These are phyloP conservation scores for Bisporella sp. DNA, from an alignment of 2,329 filamentous ascomycete species.

Conservation along the genomic window DNA sequence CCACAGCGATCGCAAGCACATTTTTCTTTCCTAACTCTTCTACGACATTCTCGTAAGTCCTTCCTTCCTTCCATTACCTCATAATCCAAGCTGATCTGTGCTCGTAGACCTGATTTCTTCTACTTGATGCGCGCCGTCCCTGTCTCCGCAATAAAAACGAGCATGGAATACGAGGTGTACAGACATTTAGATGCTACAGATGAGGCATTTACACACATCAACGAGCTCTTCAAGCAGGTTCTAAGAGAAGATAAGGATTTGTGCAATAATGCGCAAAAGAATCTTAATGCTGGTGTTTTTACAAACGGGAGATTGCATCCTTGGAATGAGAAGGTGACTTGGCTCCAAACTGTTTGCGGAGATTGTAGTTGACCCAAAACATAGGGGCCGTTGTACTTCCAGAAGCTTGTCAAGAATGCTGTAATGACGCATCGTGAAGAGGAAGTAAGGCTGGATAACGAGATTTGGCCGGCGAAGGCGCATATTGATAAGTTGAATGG, in stretches of 20 bases:
- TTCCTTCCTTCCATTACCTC: background rate
- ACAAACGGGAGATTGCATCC: background rate
- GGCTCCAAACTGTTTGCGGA: background rate
- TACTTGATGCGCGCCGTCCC: slow-evolving; percentile 1
- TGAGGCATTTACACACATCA: background rate
- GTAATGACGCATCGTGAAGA: background rate
- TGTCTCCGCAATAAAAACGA: background rate
- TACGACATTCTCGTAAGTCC: background rate
- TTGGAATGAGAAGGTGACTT: background rate
- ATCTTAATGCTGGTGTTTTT: background rate
- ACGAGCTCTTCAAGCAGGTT: background rate
- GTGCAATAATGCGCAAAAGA: background rate
- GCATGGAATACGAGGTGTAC: slow-evolving; percentile 2
- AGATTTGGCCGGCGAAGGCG: background rate
- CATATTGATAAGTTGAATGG: background rate
- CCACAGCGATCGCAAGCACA: background rate
- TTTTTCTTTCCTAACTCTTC: background rate
- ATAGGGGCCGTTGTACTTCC: background rate
- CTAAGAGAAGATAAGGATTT: background rate
- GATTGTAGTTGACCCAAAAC: background rate
- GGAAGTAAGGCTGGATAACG: background rate
- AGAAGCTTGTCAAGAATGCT: background rate
- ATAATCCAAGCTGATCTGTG: background rate
- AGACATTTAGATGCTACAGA: background rate
- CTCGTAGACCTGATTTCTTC: background rate